A percentile compares a stretch with the other conserved stretches of the same genome.
Conservation (phyloP, 148 eudicot species). For the Vaccinium corymbosum region DNA sequence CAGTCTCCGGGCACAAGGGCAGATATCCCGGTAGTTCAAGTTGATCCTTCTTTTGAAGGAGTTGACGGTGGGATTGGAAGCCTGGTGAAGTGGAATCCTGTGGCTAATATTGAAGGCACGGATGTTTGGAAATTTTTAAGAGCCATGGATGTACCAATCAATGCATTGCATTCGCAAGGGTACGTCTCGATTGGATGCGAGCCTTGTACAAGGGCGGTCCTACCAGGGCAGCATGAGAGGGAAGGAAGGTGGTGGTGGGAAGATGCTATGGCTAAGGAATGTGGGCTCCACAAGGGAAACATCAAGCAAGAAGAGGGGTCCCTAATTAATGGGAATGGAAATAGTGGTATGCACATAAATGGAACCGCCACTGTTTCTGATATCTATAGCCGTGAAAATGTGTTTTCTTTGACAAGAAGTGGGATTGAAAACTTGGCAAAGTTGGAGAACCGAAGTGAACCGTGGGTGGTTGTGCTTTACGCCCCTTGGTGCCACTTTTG, state of each 20-base stretch:
- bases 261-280: constrained; percentile 15
- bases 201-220: constrained; percentile 21
- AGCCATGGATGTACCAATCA: constrained; percentile 20
- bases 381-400: constrained; percentile 9
- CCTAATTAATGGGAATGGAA: constrained; percentile 6
- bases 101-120: constrained; percentile 10
- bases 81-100: constrained; percentile 22
- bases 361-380: constrained; percentile 4
- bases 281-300: constrained; percentile 21
- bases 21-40: constrained; percentile 17
- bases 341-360: not conserved
- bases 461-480: constrained; percentile 20
- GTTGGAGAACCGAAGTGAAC: constrained; percentile 3
- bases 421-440: constrained; percentile 9
- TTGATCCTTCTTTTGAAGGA: constrained; percentile 16
- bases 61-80: constrained; percentile 13
- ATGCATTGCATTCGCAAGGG: constrained; percentile 14
- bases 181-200: constrained; percentile 18
- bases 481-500: constrained; percentile 21
- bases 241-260: constrained; percentile 28
- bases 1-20: constrained; percentile 22
- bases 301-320: not conserved
- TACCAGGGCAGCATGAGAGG: constrained; percentile 19
- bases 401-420: constrained; percentile 13
- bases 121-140: constrained; percentile 18